Conservation (phyloP, 495 filamentous ascomycete genomes). For the Letharia columbiana region DNA sequence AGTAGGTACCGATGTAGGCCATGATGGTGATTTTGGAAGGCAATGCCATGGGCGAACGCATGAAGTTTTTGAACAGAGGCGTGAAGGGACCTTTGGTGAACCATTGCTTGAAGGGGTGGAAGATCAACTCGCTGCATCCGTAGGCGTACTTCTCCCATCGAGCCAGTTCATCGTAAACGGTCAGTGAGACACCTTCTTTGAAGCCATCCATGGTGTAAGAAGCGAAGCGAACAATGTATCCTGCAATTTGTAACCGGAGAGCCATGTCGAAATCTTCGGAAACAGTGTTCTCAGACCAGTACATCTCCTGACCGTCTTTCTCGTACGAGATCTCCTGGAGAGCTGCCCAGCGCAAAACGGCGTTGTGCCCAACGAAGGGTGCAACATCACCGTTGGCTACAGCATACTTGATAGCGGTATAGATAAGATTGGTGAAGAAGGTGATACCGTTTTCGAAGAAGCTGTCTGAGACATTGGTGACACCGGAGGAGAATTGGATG, state of each 20-base stretch:
- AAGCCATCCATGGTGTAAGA: conserved; percentile 68
- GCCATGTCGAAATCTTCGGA: conserved; percentile 86
- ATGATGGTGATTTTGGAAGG: conserved; percentile 73
- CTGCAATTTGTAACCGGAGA: conserved; percentile 61
- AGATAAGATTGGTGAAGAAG: conserved; percentile 80
- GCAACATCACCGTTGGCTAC: conserved; percentile 77
- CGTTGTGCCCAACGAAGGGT: conserved; percentile 64
- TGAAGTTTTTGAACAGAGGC: conserved; percentile 60
- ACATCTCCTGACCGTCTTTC: conserved; percentile 63
- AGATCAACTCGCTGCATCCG: conserved; percentile 77
- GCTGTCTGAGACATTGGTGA: conserved; percentile 70
- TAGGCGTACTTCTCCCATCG: conserved; percentile 86
- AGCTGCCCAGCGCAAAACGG: conserved; percentile 69
- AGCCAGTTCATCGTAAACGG: conserved; percentile 74
- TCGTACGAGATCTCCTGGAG: conserved; percentile 70
- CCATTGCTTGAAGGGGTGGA: conserved; percentile 51
- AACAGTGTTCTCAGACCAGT: conserved; percentile 75
- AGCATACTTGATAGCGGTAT: conserved; percentile 67
- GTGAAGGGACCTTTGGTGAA: conserved; percentile 56
- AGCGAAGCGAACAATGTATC: conserved; percentile 66
- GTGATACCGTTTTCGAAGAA: conserved; percentile 72
- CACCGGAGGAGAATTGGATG: conserved; percentile 72
- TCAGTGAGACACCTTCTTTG: conserved; percentile 78
- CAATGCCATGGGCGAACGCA: conserved; percentile 63
- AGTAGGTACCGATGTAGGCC: conserved; percentile 83